Conservation (phyloP, 2,329 filamentous ascomycete species). For the Colletotrichum tropicale region DNA sequence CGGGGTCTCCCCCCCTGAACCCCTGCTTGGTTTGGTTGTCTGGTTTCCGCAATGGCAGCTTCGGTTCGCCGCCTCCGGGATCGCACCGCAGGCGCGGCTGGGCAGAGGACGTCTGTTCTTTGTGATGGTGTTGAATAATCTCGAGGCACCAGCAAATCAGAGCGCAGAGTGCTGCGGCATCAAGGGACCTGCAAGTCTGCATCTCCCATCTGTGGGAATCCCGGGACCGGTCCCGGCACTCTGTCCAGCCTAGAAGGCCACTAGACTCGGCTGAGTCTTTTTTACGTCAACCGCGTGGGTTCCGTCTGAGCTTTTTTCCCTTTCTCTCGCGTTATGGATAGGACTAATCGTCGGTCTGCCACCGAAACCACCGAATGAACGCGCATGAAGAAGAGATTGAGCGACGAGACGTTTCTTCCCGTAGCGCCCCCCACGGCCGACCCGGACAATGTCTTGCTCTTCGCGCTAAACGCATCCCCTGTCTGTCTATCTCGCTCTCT, state of each 20-base stretch:
- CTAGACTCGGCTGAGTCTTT: constrained; percentile 8
- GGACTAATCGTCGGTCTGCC: constrained; percentile 12
- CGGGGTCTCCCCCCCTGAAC: not conserved
- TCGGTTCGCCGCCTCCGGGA: constrained; percentile 19
- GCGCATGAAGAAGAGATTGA: constrained; percentile 2
- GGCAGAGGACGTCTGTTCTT: constrained; percentile 1
- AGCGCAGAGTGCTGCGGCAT: not conserved
- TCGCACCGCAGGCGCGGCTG: constrained; percentile 11
- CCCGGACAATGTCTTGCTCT: constrained; percentile 7
- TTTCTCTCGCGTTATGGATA: not conserved
- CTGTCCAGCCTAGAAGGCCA: constrained; percentile 8
- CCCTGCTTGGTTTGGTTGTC: not conserved
- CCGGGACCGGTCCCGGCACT: constrained; percentile 18
- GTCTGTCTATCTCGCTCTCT: not conserved
- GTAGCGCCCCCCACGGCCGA: constrained; percentile 16
- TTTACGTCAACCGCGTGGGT: constrained; percentile 20
- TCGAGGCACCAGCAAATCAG: constrained; percentile 13
- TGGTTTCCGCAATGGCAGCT: not conserved
- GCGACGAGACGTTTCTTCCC: not conserved
- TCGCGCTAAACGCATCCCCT: constrained; percentile 8
- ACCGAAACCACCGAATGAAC: constrained; percentile 10
- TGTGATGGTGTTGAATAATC: constrained; percentile 16
- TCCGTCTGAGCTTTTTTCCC: constrained; percentile 4
- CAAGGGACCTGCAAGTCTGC: not conserved
- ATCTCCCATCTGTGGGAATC: not conserved